Base-by-base conservation (phyloP, 2,329 filamentous ascomycete genomes). In the Fusarium sp. region DNA sequence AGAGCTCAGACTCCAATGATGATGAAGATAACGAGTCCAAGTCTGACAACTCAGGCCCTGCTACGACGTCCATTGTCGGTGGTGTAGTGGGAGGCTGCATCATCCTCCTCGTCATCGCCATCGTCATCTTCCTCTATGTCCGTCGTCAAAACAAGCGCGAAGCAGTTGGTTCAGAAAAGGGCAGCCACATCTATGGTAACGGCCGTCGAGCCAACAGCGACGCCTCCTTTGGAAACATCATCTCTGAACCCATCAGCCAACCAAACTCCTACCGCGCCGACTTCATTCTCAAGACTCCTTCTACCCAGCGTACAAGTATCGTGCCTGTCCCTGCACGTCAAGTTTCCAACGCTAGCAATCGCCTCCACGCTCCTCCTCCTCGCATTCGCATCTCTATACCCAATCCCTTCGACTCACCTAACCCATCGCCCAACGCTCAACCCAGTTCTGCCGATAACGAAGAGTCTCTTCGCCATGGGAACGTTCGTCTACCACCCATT, bases 201-300 rank as follows among this genome's bases (percentile, higher is more conserved):
- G 59, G 34, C 21, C 32, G 54, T 51, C 69, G 47, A 48, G 69
- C 60, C 61, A 73, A 69, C 62, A 77, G 71, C 53, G 68, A 72
- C 12, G 69, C 69, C 42, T 72, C 69, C n/a, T 71, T 75, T 43
- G 70, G 74, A 43, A 85, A 85, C 72, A 82, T 88, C 72, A 85
- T 90, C 71, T 89, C 86, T 66, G 84, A 89, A 72, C 82, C 90
- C 63, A 82, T 90, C 60, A 79, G 86, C 48, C 76, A 80, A 57
- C 72, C 78, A 23, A 78, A 81, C 71, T 77, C 77, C 40, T 79
- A 84, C 63, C 83, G 86, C 55, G 83, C 82, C 40, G 87, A 89
- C 72, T 89, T 89, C 71, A 83, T 85, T 42, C 84, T 82, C 73
- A 82, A 82, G 56, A 73, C 69, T 9, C 68, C 76, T 43, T 69